These are phyloP conservation scores for Lodderomyces beijingensis DNA, from an alignment of 1,139 yeast species.

Conservation along the genomic window DNA sequence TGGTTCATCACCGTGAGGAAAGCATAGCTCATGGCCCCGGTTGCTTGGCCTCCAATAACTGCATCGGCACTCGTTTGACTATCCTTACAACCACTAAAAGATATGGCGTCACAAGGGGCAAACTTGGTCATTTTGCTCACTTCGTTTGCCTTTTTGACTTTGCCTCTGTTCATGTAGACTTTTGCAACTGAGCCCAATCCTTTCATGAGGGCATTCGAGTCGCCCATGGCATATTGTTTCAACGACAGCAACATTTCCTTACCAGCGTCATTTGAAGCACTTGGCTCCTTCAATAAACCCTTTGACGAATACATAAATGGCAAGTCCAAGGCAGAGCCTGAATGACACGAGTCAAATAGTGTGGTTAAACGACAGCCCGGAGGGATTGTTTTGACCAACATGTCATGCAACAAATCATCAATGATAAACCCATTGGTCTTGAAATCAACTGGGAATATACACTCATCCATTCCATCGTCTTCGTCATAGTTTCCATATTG, in stretches of 20 bases:
- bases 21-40: constrained; percentile 96
- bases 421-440: constrained; percentile 67
- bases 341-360: constrained; percentile 87
- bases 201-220: constrained; percentile 49
- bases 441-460: constrained; percentile 87
- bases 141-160: constrained; percentile 22
- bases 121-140: constrained; percentile 51
- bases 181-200: constrained; percentile 48
- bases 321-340: constrained; percentile 85
- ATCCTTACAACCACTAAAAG: constrained; percentile 89
- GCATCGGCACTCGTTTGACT: constrained; percentile 82
- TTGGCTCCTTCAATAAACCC: constrained; percentile 88
- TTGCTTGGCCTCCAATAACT: constrained; percentile 66
- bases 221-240: constrained; percentile 68
- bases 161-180: constrained; percentile 27
- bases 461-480: constrained; percentile 85
- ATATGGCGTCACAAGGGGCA: constrained; percentile 84
- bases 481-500: constrained; percentile 69
- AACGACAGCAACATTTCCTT: constrained; percentile 69
- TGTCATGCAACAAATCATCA: constrained; percentile 82
- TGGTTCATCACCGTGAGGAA: constrained; percentile 67
- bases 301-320: constrained; percentile 89
- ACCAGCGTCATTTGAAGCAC: constrained; percentile 80
- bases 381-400: constrained; percentile 72
- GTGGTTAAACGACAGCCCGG: constrained; percentile 87